phyloP scores from a whole-genome alignment of 2,329 filamentous ascomycete genomes.

The Scytalidium sp. region DNA sequence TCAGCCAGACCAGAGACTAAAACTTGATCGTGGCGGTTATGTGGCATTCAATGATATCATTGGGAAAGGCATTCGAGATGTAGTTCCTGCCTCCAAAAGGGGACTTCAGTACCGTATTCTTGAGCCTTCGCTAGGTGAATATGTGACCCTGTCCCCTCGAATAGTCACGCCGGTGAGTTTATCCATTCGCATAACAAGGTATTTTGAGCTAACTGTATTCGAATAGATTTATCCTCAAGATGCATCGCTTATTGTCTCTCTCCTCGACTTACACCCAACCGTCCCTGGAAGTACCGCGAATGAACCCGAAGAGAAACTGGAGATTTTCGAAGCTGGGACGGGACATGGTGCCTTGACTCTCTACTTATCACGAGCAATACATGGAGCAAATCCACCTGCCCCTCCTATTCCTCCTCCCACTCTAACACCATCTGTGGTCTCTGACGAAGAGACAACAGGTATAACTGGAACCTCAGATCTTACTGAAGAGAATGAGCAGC shows the following conservation, averaged over 20 bases:
- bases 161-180: slow-evolving; percentile 69
- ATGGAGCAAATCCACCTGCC: slow-evolving; percentile 63
- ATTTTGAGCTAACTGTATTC: slow-evolving; percentile 17
- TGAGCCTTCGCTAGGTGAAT: slow-evolving; percentile 69
- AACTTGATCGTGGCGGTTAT: slow-evolving; percentile 28
- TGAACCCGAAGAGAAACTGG: slow-evolving; percentile 44
- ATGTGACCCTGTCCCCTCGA: slow-evolving; percentile 64
- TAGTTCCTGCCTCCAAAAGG: slow-evolving; percentile 14
- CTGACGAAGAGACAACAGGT: background rate
- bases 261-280: slow-evolving; percentile 70
- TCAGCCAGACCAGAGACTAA: slow-evolving; percentile 30
- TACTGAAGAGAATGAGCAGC: background rate
- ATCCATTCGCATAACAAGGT: background rate
- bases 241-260: slow-evolving; percentile 69
- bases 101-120: slow-evolving; percentile 38
- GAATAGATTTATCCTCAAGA: slow-evolving; percentile 70
- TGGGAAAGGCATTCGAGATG: slow-evolving; percentile 20
- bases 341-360: slow-evolving; percentile 80
- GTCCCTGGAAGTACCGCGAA: slow-evolving; percentile 64
- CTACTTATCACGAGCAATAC: slow-evolving; percentile 71
- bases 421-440: background rate
- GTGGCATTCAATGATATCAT: slow-evolving; percentile 37
- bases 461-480: slow-evolving; percentile 4
- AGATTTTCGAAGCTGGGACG: slow-evolving; percentile 81
- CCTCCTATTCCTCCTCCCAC: slow-evolving; percentile 31